A percentile compares a stretch with the other conserved stretches of the same genome.
phyloP scores from a whole-genome alignment of 169 alveolate genomes.

The Babesia bigemina region DNA sequence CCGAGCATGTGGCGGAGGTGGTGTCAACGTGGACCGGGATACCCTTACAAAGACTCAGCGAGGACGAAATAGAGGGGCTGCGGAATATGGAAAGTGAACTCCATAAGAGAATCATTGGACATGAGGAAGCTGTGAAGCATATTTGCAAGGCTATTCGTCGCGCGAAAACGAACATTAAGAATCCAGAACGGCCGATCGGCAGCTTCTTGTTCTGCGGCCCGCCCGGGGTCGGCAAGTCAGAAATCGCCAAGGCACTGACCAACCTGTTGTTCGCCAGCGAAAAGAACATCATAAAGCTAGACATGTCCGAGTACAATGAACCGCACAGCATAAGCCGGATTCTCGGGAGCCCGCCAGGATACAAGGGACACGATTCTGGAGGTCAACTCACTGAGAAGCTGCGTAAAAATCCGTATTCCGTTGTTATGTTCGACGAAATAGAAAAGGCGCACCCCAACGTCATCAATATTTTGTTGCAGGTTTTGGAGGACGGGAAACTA shows the following conservation, averaged over 20 bases:
- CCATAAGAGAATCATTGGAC: slow-evolving; percentile 73
- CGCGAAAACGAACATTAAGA: slow-evolving; percentile 81
- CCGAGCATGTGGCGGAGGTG: slow-evolving; percentile 66
- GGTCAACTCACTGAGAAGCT: slow-evolving; percentile 81
- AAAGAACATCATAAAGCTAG: slow-evolving; percentile 78
- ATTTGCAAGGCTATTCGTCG: slow-evolving; percentile 74
- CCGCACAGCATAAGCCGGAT: slow-evolving; percentile 85
- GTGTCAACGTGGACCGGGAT: slow-evolving; percentile 65
- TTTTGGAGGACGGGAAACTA: slow-evolving; percentile 82
- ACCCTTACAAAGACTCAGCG: slow-evolving; percentile 50
- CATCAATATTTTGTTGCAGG: slow-evolving; percentile 75
- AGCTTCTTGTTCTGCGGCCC: slow-evolving; percentile 88
- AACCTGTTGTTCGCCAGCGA: slow-evolving; percentile 78
- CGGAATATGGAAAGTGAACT: slow-evolving; percentile 70
- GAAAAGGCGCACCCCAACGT: slow-evolving; percentile 89
- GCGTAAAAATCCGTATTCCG: slow-evolving; percentile 68
- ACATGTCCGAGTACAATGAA: slow-evolving; percentile 90
- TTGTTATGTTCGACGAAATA: slow-evolving; percentile 86
- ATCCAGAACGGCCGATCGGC: slow-evolving; percentile 87
- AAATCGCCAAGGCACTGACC: slow-evolving; percentile 87
- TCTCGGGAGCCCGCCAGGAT: slow-evolving; percentile 92
- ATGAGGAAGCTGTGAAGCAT: slow-evolving; percentile 74
- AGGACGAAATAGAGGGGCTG: slow-evolving; percentile 50
- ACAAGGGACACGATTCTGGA: slow-evolving; percentile 88
- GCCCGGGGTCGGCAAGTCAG: slow-evolving; percentile 89